Evolutionary conservation across 2,329 filamentous ascomycete species (phyloP).

Genomic region (Penicillium sp.): DNA sequence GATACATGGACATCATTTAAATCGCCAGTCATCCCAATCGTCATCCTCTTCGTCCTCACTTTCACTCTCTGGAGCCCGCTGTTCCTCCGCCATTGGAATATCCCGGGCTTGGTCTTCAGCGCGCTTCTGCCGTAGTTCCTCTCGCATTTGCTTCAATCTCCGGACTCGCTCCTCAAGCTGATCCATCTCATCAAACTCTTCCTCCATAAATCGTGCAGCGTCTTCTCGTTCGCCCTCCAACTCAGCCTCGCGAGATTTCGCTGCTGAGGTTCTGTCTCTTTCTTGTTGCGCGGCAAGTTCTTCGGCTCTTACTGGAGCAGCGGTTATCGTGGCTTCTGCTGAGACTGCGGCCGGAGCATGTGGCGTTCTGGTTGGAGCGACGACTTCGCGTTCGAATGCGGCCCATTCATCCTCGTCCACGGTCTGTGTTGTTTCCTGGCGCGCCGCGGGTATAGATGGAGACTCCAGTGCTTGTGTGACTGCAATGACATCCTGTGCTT

Average conservation of each 20-base stretch:
- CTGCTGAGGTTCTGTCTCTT: constrained; percentile 50
- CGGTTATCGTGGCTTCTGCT: constrained; percentile 65
- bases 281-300: constrained; percentile 62
- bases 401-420: constrained; percentile 83
- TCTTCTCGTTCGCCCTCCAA: constrained; percentile 75
- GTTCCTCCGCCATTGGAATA: constrained; percentile 31
- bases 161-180: constrained; percentile 72
- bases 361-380: constrained; percentile 46
- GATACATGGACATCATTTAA: constrained; percentile 31
- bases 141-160: constrained; percentile 70
- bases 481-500: constrained; percentile 16
- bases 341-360: constrained; percentile 38
- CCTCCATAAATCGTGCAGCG: constrained; percentile 70
- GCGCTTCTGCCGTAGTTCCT: constrained; percentile 61
- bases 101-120: constrained; percentile 33
- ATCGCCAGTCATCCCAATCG: constrained; percentile 52
- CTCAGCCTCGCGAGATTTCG: constrained; percentile 54
- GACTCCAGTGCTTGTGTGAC: constrained; percentile 14
- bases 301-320: constrained; percentile 67
- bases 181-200: constrained; percentile 83
- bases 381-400: constrained; percentile 83
- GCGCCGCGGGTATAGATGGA: constrained; percentile 10
- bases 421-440: constrained; percentile 21
- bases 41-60: constrained; percentile 63
- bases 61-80: constrained; percentile 45